Base-by-base conservation (phyloP, 495 filamentous ascomycete genomes). In the Astrothelium macrocarpum region DNA sequence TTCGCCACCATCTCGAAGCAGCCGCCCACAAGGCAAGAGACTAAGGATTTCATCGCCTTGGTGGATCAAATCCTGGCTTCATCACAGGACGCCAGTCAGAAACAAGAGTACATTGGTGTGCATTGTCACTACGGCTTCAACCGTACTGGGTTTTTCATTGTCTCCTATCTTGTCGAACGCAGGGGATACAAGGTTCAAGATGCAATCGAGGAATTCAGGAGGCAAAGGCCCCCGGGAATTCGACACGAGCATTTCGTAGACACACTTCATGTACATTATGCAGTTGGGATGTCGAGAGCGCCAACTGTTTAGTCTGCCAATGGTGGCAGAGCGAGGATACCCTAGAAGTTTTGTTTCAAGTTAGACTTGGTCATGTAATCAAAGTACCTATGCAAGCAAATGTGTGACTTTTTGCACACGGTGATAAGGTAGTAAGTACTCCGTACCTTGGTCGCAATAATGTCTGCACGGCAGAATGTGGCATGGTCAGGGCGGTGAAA, bases 81-180 rank as follows among this genome's bases (percentile, higher is more conserved):
- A 10, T 10, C 18, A 18, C 18, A 73, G 73, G n/a, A 66, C 68
- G 66, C 70, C 72, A 63, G 72, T 74, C 60, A 75, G 74, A 64
- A 43, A 70, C 81, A 79, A 26, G 79, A 81, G 23, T 75, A 81
- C 16, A 80, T 97, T 56, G 93, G 88, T 14, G 90, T 96, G 0
- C 93, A 97, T 71, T 97, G 93, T 70, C 93, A 97, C 69, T 97
- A 97, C 66, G 93, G 92, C 0, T 96, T 90, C 77, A 95, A 96
- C 70, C 83, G 91, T 36, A 95, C 91, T 0, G 91, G 93, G 1
- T 96, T 92, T 71, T 86, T 96, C 70, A 85, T 97, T 36, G 86
- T 87, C n/a, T 90, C 86, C 69, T 97, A 97, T 68, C 76, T 97
- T 5, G 88, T 97, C 59, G 93, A 97, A 76, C 80, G 84, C 62